phyloP scores from a whole-genome alignment of 169 alveolate species.

The Plasmodium knowlesi region DNA sequence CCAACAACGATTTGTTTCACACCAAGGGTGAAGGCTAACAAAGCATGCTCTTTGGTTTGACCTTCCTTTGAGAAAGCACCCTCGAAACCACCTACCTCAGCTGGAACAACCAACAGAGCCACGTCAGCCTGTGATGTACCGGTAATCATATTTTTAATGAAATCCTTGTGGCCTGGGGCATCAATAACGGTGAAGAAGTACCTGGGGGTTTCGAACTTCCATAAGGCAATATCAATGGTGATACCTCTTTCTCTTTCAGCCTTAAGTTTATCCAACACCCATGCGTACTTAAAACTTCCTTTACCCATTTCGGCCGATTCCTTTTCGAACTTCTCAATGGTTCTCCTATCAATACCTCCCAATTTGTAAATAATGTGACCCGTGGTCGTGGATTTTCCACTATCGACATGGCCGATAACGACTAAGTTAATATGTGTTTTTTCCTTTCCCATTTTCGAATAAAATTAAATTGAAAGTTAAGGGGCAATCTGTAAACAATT shows the following conservation, averaged over 20 bases:
- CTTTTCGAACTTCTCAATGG: conserved; percentile 96
- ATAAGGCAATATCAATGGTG: conserved; percentile 97
- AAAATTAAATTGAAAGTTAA: background rate
- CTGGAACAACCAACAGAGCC: conserved; percentile 97
- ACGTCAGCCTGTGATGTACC: conserved; percentile 99
- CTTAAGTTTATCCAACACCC: conserved; percentile 98
- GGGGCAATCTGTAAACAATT: background rate
- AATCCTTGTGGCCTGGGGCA: conserved; percentile 99
- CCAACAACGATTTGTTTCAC: conserved; percentile 98
- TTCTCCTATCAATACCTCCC: conserved; percentile 97
- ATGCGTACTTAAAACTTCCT: conserved; percentile 97
- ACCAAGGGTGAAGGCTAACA: conserved; percentile 98
- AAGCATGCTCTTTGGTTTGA: conserved; percentile 99
- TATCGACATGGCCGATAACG: conserved; percentile 98
- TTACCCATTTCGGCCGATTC: conserved; percentile 96
- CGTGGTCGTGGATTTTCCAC: conserved; percentile 98
- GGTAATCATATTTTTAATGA: conserved; percentile 99
- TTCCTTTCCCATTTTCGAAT: conserved; percentile 85
- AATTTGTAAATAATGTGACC: conserved; percentile 95
- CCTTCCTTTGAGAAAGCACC: conserved; percentile 97
- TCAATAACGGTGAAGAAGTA: conserved; percentile 98
- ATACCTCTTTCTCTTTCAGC: conserved; percentile 99
- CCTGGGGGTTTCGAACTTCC: conserved; percentile 98
- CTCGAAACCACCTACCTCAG: conserved; percentile 98
- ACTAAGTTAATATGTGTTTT: conserved; percentile 95